Base-by-base conservation (phyloP, 2,329 filamentous ascomycete species). In the Tolypocladium pustulatum region DNA sequence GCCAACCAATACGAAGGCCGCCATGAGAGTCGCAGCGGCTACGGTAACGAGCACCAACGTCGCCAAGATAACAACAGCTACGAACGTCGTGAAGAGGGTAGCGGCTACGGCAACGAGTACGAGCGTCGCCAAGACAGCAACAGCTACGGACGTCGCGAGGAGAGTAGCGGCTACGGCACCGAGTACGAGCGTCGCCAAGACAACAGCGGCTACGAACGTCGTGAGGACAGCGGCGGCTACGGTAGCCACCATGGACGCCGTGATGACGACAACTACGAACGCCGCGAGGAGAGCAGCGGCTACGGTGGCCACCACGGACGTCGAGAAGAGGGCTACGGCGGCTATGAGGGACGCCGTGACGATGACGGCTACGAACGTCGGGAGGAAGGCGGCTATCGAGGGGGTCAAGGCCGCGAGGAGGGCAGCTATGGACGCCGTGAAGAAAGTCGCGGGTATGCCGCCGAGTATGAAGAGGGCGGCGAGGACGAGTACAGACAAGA, bases 361-460 rank as follows among this genome's bases (percentile, higher is more conserved):
- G 63, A 67, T 13, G 59, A 62, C 12, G 62, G 65, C 13, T 64
- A 67, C 37, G 66, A 62, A 22, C 58, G 65, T 22, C 64, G 66
- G 15, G 27, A 55, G 36, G 59, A 57, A n/a, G 36, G 58, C 25
- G 43, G 57, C 46, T 63, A 62, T 30, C 62, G 40, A 12, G 41
- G 41, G 17, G 34, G 17, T 34, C 22, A 36, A n/a, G 4, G 34
- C 15, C 30, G 38, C 20, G 61, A 66, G 34, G 63, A 66, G 25
- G 52, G 60, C 22, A 58, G 60, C 22, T 62, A 61, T 25, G 46
- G 46, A 30, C 25, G 46, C 15, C 9, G 43, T 9, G 60, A 62
- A 32, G 61, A 67, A 30, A 61, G 68, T 4, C 61, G 66, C 5
- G 62, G 63, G 57, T 62, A 67, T 53, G 67, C 25, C 63, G 67